These are phyloP conservation scores for Cardiospermum halicacabum DNA, from an alignment of 345 rosid species.

Conservation along the genomic window DNA sequence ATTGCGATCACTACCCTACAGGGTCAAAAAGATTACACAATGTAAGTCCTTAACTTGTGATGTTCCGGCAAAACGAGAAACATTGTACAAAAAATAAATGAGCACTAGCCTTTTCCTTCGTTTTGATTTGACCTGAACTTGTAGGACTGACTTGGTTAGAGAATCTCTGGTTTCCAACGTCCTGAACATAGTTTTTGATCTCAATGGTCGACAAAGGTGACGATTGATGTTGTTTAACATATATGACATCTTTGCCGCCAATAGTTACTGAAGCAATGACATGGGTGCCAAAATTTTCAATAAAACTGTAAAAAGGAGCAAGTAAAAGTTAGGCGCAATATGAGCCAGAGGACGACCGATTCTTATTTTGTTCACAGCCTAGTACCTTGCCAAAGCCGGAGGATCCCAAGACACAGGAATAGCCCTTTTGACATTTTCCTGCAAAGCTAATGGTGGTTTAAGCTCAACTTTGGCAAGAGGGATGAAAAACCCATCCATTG, in stretches of 20 bases:
- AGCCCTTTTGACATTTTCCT: constrained; percentile 46
- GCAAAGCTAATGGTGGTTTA: constrained; percentile 31
- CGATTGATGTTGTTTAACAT: constrained; percentile 63
- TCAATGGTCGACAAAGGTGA: constrained; percentile 57
- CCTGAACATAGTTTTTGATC: constrained; percentile 55
- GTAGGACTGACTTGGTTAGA: constrained; percentile 32
- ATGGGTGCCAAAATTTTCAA: constrained; percentile 72
- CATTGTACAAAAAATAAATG: neutral
- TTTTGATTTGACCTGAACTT: constrained; percentile 47
- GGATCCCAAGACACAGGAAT: constrained; percentile 65
- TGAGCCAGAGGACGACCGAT: constrained; percentile 1
- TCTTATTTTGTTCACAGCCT: neutral
- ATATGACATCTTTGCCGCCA: constrained; percentile 74
- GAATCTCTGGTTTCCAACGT: constrained; percentile 69
- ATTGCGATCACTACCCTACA: constrained; percentile 57
- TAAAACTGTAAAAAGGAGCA: constrained; percentile 45
- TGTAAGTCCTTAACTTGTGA: constrained; percentile 5
- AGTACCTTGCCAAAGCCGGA: constrained; percentile 56
- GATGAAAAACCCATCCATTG: constrained; percentile 54
- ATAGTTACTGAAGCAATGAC: constrained; percentile 61
- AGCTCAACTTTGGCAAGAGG: constrained; percentile 61
- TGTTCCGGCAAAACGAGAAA: constrained; percentile 3
- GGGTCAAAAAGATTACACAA: constrained; percentile 11
- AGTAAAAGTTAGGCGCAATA: constrained; percentile 13
- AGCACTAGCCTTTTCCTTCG: constrained; percentile 69